phyloP scores from a whole-genome alignment of 495 filamentous ascomycete genomes.

The Margaritispora aquatica region DNA sequence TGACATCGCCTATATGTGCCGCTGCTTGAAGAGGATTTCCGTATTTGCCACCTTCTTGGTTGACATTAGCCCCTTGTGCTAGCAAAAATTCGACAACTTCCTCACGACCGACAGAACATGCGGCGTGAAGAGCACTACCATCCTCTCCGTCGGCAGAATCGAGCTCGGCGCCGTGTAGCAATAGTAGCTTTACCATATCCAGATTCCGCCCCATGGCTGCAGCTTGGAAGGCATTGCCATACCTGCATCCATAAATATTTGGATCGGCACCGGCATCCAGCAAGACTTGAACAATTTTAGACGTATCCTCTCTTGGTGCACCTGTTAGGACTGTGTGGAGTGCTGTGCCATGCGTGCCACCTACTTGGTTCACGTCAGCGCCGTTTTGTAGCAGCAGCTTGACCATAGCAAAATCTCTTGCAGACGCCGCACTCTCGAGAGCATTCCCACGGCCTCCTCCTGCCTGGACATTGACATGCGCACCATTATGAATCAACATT shows the following conservation, averaged over 20 bases:
- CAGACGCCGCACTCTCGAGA: no score
- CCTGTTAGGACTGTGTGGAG: not conserved
- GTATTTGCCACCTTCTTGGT: constrained; percentile 20
- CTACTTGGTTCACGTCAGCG: not conserved
- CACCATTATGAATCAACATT: no score
- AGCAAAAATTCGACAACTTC: constrained; percentile 18
- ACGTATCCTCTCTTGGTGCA: no score
- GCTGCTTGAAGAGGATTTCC: constrained; percentile 11
- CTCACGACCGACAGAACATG: not conserved
- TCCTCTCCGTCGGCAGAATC: constrained; percentile 25
- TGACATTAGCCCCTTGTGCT: constrained; percentile 20
- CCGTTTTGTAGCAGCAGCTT: not conserved
- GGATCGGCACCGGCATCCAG: constrained; percentile 17
- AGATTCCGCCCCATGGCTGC: constrained; percentile 3
- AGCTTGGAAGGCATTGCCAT: constrained; percentile 18
- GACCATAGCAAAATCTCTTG: no score
- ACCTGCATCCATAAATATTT: constrained; percentile 11
- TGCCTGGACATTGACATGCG: no score
- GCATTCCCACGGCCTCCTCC: no score
- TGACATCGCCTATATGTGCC: not conserved
- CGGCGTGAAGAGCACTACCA: constrained; percentile 10
- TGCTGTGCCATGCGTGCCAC: not conserved
- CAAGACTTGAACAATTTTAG: not conserved
- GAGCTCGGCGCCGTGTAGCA: constrained; percentile 22
- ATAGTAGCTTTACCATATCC: constrained; percentile 19